Evolutionary conservation across 495 filamentous ascomycete genomes (phyloP).

Genomic region (Neurospora cerealis): DNA sequence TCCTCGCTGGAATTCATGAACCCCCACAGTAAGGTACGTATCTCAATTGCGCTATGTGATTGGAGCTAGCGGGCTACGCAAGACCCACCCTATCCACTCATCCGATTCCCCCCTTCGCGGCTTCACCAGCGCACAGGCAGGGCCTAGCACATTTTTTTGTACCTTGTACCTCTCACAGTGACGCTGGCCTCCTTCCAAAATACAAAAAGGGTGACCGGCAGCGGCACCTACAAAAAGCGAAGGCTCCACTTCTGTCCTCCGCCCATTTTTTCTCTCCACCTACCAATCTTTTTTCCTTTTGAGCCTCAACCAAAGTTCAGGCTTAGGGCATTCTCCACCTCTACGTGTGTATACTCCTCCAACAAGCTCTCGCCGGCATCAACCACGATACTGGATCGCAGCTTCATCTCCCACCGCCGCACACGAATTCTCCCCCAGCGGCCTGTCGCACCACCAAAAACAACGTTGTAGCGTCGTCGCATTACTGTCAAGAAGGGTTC

Average conservation of each 20-base stretch:
- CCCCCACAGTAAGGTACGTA: neutral
- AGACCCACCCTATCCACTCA: neutral
- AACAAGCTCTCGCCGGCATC: neutral
- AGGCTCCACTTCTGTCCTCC: constrained; percentile 10
- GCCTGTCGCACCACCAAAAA: neutral
- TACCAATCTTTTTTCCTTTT: constrained; percentile 20
- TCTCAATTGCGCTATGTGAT: neutral
- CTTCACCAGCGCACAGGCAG: neutral
- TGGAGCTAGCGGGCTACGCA: neutral
- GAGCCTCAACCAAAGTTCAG: constrained; percentile 24
- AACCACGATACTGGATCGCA: constrained; percentile 8
- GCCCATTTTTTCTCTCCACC: constrained; percentile 29
- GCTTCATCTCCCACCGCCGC: constrained; percentile 9
- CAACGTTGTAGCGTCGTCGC: neutral
- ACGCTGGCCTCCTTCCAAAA: constrained; percentile 2
- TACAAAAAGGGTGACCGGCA: constrained; percentile 1
- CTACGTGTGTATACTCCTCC: constrained; percentile 7
- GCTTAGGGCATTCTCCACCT: constrained; percentile 23
- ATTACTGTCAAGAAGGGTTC: neutral
- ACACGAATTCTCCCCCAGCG: neutral
- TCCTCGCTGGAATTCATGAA: neutral
- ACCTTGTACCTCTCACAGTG: neutral
- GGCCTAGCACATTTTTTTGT: neutral
- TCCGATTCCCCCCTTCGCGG: neutral
- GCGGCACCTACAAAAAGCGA: neutral